Evolutionary conservation across 2,329 filamentous ascomycete species (phyloP), one percentile per base, ranked within the genome.

Genomic region (Pyricularia pennisetigena): DNA sequence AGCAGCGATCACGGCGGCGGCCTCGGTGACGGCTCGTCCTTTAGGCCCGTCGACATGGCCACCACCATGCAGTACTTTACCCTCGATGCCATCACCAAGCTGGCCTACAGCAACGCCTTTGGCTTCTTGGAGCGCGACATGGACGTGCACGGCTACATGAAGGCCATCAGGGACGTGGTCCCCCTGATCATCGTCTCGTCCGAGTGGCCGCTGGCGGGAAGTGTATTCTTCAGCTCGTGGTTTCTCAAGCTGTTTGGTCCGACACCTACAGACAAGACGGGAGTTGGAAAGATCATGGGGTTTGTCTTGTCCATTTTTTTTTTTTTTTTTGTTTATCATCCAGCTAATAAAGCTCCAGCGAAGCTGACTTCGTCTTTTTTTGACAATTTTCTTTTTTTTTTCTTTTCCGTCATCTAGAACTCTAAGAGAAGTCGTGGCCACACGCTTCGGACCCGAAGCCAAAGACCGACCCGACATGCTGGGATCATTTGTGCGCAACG

Each of bases 381-480:
- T 6, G 5, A 20, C 23, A 29, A 4, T 24, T 8, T 3, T 14
- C 7, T 28, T 23, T 28, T 24, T 32, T 7, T 24, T 8, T 3
- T 14, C 7, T 28, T 23, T 28, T 24, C 2, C 9, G 5, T 4
- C 7, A 64, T 12, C 64, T 16, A 71, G 81, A 12, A 70, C 82
- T 29, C 80, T 80, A 4, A 77, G 79, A 54, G 74, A 79, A 29
- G 75, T 80, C 14, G 80, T 82, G 0, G 75, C 75, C 2, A 78
- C 82, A 68, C 78, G 83, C 5, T 83, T 80, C 67, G 75, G 77
- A 3, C 76, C 74, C 1, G 75, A 80, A 62, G 75, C 78, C 2
- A 78, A 80, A 20, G 76, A 77, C 0, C 76, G 80, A 10, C 75
- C 77, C 3, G 83, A 86, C 69, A 85, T 86, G 82, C 76, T 86